phyloP scores from a whole-genome alignment of 768 basidiomycete species.

The Tricholoma sp. region DNA sequence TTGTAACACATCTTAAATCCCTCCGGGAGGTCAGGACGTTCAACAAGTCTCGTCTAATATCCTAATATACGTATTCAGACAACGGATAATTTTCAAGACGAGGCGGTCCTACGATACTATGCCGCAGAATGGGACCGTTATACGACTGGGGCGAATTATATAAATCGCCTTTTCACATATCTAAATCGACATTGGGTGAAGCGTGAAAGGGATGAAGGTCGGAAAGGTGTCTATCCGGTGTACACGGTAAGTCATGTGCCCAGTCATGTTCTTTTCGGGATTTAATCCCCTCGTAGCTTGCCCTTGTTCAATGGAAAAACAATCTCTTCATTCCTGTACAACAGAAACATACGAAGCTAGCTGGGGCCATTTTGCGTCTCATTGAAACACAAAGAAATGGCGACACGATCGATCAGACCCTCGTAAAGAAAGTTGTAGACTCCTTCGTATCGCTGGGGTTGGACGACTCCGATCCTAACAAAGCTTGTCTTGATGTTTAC shows the following conservation, averaged over 20 bases:
- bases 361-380: constrained; percentile 79
- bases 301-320: constrained; percentile 93
- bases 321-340: constrained; percentile 91
- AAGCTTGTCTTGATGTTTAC: constrained; percentile 91
- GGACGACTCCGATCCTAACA: constrained; percentile 89
- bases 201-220: constrained; percentile 93
- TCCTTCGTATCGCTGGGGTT: constrained; percentile 93
- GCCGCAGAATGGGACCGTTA: constrained; percentile 93
- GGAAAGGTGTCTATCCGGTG: constrained; percentile 90
- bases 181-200: constrained; percentile 99
- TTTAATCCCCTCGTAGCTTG: constrained; percentile 52
- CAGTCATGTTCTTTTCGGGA: background rate
- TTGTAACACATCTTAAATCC: constrained; percentile 75
- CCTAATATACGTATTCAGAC: constrained; percentile 39
- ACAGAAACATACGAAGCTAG: constrained; percentile 73
- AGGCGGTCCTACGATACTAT: constrained; percentile 86
- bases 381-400: constrained; percentile 95
- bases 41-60: background rate
- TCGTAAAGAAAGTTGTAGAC: constrained; percentile 93
- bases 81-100: constrained; percentile 78
- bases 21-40: constrained; percentile 38
- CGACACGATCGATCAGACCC: constrained; percentile 85
- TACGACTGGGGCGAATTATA: constrained; percentile 95
- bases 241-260: constrained; percentile 68
- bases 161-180: constrained; percentile 96